Percentiles rank a stretch among this genome's conserved stretches.
These are phyloP conservation scores for Pharnaceum exiguum DNA, from an alignment of 148 eudicot genomes.

Conservation along the genomic window DNA sequence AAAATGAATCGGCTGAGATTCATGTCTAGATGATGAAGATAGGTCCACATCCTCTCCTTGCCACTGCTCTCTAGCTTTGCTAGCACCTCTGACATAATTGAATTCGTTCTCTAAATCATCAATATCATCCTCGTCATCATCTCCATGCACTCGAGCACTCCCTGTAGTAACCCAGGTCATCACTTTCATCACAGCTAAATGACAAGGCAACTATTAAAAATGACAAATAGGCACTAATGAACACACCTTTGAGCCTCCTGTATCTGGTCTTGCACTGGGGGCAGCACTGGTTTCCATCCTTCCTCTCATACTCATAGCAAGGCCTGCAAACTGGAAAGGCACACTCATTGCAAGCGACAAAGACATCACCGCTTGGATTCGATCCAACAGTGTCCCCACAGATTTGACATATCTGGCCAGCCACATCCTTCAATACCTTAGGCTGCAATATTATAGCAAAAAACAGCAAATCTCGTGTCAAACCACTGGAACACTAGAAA, in stretches of 20 bases:
- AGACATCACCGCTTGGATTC: slow-evolving; percentile 42
- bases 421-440: slow-evolving; percentile 53
- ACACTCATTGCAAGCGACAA: slow-evolving; percentile 82
- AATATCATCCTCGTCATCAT: slow-evolving; percentile 92
- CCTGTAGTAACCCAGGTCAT: slow-evolving; percentile 33
- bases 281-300: slow-evolving; percentile 72
- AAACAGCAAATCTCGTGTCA: slow-evolving; percentile 4
- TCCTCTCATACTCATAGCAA: slow-evolving; percentile 77
- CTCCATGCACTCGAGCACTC: slow-evolving; percentile 72
- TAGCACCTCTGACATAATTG: slow-evolving; percentile 49
- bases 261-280: slow-evolving; percentile 95
- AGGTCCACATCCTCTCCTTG: slow-evolving; percentile 72
- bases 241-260: slow-evolving; percentile 75
- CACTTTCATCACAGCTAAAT: background rate
- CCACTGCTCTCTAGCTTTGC: slow-evolving; percentile 69
- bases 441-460: slow-evolving; percentile 38
- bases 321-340: slow-evolving; percentile 75
- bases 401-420: slow-evolving; percentile 69
- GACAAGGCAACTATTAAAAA: background rate
- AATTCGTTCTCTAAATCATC: slow-evolving; percentile 96
- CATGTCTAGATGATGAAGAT: slow-evolving; percentile 84
- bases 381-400: slow-evolving; percentile 67
- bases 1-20: slow-evolving; percentile 82
- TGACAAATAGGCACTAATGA: background rate
- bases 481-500: background rate